Conservation (phyloP, 2,329 filamentous ascomycete genomes). For the Aspergillus texensis region DNA sequence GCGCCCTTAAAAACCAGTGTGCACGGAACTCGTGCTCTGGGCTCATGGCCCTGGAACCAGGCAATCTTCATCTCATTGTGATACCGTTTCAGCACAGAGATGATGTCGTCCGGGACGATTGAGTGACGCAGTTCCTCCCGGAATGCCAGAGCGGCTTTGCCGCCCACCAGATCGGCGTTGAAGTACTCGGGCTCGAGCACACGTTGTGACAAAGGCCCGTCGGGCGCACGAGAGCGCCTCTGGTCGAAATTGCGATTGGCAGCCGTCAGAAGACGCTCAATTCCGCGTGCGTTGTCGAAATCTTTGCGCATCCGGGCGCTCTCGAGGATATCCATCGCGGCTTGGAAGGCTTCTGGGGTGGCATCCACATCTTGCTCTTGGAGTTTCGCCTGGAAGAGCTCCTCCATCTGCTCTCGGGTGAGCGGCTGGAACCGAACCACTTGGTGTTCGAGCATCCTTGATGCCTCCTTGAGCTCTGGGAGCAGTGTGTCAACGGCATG, state of each 20-base stretch:
- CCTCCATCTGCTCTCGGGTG: conserved; percentile 16
- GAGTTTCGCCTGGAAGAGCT: conserved; percentile 21
- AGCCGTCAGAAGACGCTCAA: conserved; percentile 21
- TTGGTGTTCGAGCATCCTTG: conserved; percentile 10
- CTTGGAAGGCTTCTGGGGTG: conserved; percentile 21
- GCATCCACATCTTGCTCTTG: conserved; percentile 18
- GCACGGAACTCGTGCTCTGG: conserved; percentile 15
- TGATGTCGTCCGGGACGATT: conserved; percentile 23
- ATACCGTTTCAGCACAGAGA: conserved; percentile 21
- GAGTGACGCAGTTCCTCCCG: conserved; percentile 21
- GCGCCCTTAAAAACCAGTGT: conserved; percentile 26
- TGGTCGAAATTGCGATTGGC: conserved; percentile 21
- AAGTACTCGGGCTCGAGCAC: conserved; percentile 21
- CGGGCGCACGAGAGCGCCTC: conserved; percentile 2
- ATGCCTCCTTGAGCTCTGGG: conserved; percentile 13
- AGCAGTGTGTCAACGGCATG: conserved; percentile 17
- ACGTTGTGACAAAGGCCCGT: conserved; percentile 5
- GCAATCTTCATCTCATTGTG: conserved; percentile 23
- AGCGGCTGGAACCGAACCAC: conserved; percentile 18
- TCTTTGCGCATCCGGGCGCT: conserved; percentile 21
- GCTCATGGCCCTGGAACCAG: conserved; percentile 21
- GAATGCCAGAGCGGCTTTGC: conserved; percentile 12
- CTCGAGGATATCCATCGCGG: conserved; percentile 21
- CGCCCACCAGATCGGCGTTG: conserved; percentile 11
- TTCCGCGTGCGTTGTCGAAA: conserved; percentile 22